A percentile compares a stretch with the other conserved stretches of the same genome.
phyloP scores from a whole-genome alignment of 257 asterid species.

The Fraxinus pennsylvanica region DNA sequence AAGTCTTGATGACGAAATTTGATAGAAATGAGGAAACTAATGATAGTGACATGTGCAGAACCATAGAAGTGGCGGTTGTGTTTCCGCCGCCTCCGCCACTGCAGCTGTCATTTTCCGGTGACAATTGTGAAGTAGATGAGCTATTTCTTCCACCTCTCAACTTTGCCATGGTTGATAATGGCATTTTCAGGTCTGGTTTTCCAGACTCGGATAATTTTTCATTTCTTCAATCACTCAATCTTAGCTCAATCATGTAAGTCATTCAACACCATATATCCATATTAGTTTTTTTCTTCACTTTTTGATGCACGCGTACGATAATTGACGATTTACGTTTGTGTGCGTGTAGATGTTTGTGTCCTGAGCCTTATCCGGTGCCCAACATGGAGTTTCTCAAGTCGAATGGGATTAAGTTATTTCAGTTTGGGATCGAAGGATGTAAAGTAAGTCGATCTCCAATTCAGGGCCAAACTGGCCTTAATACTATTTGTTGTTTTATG shows the following conservation, averaged over 20 bases:
- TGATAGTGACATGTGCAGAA: conserved; percentile 38
- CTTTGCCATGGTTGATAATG: conserved; percentile 74
- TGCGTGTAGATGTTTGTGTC: conserved; percentile 62
- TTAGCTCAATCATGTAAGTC: conserved; percentile 68
- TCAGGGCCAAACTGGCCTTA: too few relatives aligned
- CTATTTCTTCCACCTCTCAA: conserved; percentile 72
- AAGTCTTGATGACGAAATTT: conserved; percentile 26
- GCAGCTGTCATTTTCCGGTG: conserved; percentile 36
- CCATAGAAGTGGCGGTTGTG: conserved; percentile 35
- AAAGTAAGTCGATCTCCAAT: conserved; percentile 45
- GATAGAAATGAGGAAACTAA: conserved; percentile 21
- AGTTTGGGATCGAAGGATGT: conserved; percentile 77
- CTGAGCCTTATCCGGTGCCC: conserved; percentile 74
- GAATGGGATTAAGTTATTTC: conserved; percentile 65
- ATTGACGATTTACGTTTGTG: neutral
- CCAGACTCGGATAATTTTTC: conserved; percentile 69
- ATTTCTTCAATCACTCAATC: conserved; percentile 64
- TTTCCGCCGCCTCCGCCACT: neutral
- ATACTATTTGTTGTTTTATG: too few relatives aligned
- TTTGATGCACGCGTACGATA: neutral
- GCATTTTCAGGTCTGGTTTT: conserved; percentile 76
- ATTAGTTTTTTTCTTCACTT: neutral
- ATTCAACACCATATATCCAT: neutral
- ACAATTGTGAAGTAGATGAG: conserved; percentile 36
- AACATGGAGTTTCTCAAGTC: conserved; percentile 68